Conservation (phyloP, 257 asterid species). For the Nyctanthes arbortristis region DNA sequence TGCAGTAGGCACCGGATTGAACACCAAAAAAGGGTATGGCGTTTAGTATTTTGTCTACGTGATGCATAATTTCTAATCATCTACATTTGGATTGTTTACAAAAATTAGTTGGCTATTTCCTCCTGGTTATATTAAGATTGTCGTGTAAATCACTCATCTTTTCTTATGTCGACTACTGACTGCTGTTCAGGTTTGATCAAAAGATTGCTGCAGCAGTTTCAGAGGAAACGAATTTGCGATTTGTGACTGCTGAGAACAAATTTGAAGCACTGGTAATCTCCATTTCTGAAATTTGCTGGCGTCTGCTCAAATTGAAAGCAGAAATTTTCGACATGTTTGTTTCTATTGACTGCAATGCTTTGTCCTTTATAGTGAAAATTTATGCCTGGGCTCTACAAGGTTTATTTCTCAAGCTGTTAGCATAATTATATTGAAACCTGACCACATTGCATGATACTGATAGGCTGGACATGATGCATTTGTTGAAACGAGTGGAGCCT, state of each 20-base stretch:
- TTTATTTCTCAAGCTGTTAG: neutral
- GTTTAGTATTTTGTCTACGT: slow-evolving; percentile 8
- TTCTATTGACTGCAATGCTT: neutral
- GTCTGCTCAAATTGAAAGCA: neutral
- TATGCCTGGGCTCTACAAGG: neutral
- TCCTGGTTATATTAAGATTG: neutral
- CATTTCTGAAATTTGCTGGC: slow-evolving; percentile 25
- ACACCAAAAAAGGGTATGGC: slow-evolving; percentile 88
- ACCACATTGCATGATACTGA: slow-evolving; percentile 18
- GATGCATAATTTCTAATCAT: slow-evolving; percentile 16
- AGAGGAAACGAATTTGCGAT: slow-evolving; percentile 89
- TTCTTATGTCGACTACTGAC: slow-evolving; percentile 6
- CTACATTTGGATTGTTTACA: slow-evolving; percentile 10
- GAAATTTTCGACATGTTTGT: neutral
- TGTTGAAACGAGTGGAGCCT: slow-evolving; percentile 92
- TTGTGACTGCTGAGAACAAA: slow-evolving; percentile 97
- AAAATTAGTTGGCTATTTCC: slow-evolving; percentile 6
- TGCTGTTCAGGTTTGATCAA: slow-evolving; percentile 72
- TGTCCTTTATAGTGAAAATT: neutral
- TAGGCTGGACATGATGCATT: slow-evolving; percentile 99
- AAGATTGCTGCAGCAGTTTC: slow-evolving; percentile 97
- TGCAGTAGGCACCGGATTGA: slow-evolving; percentile 97
- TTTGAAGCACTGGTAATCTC: slow-evolving; percentile 89
- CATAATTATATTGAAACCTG: neutral
- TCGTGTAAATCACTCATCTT: neutral